Percentiles rank a stretch among this genome's conserved stretches.
phyloP scores from a whole-genome alignment of 2,329 filamentous ascomycete genomes.

The Colletotrichum paranaense region DNA sequence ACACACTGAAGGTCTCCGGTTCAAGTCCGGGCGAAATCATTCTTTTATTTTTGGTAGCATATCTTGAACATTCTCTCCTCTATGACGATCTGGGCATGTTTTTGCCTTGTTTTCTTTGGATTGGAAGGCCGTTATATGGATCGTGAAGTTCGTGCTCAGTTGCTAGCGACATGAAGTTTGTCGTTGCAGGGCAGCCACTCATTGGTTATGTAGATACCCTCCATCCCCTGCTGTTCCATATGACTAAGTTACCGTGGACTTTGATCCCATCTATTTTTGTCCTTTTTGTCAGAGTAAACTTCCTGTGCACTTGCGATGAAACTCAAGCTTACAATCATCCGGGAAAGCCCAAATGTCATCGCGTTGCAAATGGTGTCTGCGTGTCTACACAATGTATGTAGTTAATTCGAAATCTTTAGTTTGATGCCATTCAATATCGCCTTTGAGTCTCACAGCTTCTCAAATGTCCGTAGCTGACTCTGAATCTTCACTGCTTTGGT shows the following conservation, averaged over 20 bases:
- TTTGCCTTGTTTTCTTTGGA: too few species aligned
- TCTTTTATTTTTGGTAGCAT: not conserved
- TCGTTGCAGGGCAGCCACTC: not conserved
- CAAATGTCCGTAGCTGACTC: too few species aligned
- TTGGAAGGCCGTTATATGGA: too few species aligned
- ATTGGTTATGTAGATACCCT: not conserved
- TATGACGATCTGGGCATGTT: too few species aligned
- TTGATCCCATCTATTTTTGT: not conserved
- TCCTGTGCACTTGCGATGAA: not conserved
- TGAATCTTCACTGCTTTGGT: too few species aligned
- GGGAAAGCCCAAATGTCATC: not conserved
- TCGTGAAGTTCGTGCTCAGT: too few species aligned
- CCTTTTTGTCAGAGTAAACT: not conserved
- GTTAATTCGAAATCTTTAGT: too few species aligned
- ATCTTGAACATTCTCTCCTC: not conserved
- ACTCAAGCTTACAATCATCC: not conserved
- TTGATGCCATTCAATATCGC: too few species aligned
- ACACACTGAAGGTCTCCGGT: conserved; percentile 43
- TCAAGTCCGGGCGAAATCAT: conserved; percentile 32
- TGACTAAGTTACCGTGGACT: not conserved
- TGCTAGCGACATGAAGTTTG: too few species aligned
- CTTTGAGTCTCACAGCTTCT: too few species aligned
- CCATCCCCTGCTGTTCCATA: not conserved
- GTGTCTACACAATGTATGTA: too few species aligned
- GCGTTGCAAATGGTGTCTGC: too few species aligned